Base-by-base conservation (phyloP, 768 basidiomycete species). In the Auricularia auricula-judae region DNA sequence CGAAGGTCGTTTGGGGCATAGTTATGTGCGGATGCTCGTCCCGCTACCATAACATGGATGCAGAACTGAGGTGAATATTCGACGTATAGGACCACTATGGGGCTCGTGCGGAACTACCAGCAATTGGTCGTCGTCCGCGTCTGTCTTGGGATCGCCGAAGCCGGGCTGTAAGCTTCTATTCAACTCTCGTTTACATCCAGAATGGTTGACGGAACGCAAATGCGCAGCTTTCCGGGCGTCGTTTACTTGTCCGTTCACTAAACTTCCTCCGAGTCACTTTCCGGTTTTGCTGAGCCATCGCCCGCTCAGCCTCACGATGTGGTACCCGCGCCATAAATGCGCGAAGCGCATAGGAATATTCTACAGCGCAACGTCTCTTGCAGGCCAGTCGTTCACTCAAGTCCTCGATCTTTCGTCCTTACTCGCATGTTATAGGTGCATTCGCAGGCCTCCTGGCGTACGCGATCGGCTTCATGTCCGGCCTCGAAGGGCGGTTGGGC, bases 271-370 rank as follows among this genome's bases (percentile, higher is more conserved):
- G 8, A 33, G 62, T 14, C 23, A 44, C 43, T 23, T 21, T 23
- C 36, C 16, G 14, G 36, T 2, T 23, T 16, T 34, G 44, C 14
- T 29, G 29, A 29, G 29, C 29, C 29, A 29, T 29, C 29, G 29
- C 29, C 29, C 16, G 47, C 47, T 33, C 33, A 86, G 84, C 67
- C 74, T 89, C 29, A 85, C 84, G 2, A 72, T 86, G 23, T 88
- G 86, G 86, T 89, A 89, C 67, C 84, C 85, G 7, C 79, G 85
- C 10, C 78, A 86, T 67, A 77, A 80, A 72, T 74, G 84, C 34
- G 86, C 86, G 67, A 77, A 79, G 65, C 82, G 86, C 5, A 77
- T 87, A 43, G 85, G 81, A 1, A 69, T 86, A 4, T 87, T 89
- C 77, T 85, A 85, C 68, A 83, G 84, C 11, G 83, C 86, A 14